Evolutionary conservation across 345 rosid genomes (phyloP).

Genomic region (Syzygium grande): DNA sequence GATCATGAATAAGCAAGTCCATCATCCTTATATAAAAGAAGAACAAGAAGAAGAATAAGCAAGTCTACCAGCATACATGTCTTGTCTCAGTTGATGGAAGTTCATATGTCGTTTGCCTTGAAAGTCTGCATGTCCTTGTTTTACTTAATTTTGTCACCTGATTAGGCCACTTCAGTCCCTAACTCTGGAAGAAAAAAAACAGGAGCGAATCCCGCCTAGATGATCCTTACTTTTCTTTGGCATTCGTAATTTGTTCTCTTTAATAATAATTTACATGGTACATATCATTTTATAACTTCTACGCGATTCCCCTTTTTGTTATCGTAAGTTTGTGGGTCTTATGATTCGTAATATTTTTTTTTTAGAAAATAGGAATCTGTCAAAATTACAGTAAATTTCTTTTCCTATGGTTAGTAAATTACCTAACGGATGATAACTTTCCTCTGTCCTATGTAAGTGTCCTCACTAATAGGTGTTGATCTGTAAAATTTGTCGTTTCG

Average conservation of each 20-base stretch:
- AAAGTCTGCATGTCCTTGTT: neutral
- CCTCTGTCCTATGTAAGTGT: neutral
- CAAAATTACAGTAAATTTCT: neutral
- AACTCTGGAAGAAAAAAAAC: neutral
- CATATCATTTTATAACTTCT: neutral
- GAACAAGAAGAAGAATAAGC: neutral
- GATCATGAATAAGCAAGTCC: neutral
- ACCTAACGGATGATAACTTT: neutral
- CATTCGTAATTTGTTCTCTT: neutral
- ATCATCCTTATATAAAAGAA: neutral
- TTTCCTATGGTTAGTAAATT: neutral
- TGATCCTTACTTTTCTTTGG: neutral
- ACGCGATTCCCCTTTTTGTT: neutral
- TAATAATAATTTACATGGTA: neutral
- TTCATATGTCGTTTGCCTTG: neutral
- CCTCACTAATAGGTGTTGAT: neutral
- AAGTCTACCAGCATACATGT: neutral
- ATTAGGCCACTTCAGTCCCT: neutral
- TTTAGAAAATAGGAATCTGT: accelerated
- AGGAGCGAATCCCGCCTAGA: neutral
- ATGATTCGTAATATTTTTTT: neutral
- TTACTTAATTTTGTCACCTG: neutral
- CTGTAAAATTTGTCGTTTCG: neutral
- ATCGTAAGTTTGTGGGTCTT: neutral
- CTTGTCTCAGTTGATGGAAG: neutral